Conservation (phyloP, 1,139 yeast genomes). For the Sugiyamaella pinicola region DNA sequence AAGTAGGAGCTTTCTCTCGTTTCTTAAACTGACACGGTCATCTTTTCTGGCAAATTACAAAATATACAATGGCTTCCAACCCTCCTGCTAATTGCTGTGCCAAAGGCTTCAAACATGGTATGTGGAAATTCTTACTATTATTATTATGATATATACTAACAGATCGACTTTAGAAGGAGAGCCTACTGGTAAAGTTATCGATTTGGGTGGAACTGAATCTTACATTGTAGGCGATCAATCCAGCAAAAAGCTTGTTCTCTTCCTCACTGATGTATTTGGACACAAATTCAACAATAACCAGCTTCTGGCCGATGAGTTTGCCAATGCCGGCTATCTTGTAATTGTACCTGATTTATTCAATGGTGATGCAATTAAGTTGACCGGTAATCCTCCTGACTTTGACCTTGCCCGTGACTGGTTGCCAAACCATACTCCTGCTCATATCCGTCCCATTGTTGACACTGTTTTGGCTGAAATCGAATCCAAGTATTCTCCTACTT, state of each 20-base stretch:
- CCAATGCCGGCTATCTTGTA: conserved; percentile 63
- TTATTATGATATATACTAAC: neutral
- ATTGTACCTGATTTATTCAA: conserved; percentile 72
- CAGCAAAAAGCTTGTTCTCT: conserved; percentile 52
- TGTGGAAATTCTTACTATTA: conserved; percentile 21
- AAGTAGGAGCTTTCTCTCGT: no score
- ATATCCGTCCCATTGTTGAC: conserved; percentile 48
- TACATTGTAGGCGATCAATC: conserved; percentile 59
- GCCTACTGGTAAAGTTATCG: conserved; percentile 49
- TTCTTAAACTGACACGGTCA: no score
- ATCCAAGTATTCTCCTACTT: conserved; percentile 51
- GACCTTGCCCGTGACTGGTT: conserved; percentile 57
- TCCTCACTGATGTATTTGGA: conserved; percentile 73
- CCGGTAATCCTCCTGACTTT: conserved; percentile 35
- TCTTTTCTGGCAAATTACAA: neutral
- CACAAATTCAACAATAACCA: conserved; percentile 55
- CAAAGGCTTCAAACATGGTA: conserved; percentile 36
- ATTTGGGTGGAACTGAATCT: conserved; percentile 53
- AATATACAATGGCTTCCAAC: conserved; percentile 37
- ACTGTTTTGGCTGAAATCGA: conserved; percentile 46
- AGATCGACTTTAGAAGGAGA: conserved; percentile 40
- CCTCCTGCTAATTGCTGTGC: conserved; percentile 39
- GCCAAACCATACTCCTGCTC: conserved; percentile 52
- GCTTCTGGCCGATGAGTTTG: conserved; percentile 71
- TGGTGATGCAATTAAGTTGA: conserved; percentile 50